phyloP scores from a whole-genome alignment of 768 basidiomycete genomes.

The Myochromella boudieri region DNA sequence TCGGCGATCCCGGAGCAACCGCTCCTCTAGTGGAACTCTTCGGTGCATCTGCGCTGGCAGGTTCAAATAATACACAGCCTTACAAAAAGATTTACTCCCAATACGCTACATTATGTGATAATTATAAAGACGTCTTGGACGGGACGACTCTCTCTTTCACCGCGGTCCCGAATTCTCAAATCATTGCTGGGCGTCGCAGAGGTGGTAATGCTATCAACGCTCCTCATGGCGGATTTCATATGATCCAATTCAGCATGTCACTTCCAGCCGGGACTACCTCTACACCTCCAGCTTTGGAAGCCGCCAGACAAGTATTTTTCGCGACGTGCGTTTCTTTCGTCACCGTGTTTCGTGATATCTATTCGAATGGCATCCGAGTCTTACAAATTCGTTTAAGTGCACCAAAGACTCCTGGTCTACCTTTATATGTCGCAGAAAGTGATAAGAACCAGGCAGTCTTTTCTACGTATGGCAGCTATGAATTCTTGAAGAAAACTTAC shows the following conservation, averaged over 20 bases:
- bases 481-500: conserved; percentile 35
- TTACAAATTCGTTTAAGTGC: conserved; percentile 23
- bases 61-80: conserved; percentile 18
- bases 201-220: conserved; percentile 40
- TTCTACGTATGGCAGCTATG: conserved; percentile 36
- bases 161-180: conserved; percentile 34
- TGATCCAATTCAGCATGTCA: background rate
- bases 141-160: conserved; percentile 35
- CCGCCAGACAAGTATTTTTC: background rate
- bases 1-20: conserved; percentile 25
- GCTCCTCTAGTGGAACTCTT: conserved; percentile 36
- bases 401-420: conserved; percentile 35
- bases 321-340: background rate
- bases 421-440: conserved; percentile 41
- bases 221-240: conserved; percentile 21
- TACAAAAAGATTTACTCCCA: conserved; percentile 30
- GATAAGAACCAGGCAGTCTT: conserved; percentile 38
- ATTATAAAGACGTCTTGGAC: conserved; percentile 28
- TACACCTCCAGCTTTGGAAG: background rate
- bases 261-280: background rate
- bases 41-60: conserved; percentile 34
- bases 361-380: no score
- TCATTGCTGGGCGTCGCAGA: conserved; percentile 28
- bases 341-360: background rate
- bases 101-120: conserved; percentile 3